phyloP scores from a whole-genome alignment of 192 early-diverging fungal species.

The Jimgerdemannia lactiflua region DNA sequence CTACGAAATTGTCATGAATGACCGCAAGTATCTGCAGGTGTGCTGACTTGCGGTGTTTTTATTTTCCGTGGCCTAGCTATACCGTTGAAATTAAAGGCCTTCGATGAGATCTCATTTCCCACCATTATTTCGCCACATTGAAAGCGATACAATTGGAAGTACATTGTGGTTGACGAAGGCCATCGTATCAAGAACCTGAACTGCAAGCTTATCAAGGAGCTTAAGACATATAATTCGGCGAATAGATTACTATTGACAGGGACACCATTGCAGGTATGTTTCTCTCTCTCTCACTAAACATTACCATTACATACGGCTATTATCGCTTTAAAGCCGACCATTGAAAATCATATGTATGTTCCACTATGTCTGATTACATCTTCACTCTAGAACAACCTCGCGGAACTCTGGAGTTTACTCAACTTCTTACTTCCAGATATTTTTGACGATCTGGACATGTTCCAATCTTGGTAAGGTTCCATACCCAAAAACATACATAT shows the following conservation, averaged over 20 bases:
- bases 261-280: conserved; percentile 79
- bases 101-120: not conserved
- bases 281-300: not conserved
- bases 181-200: conserved; percentile 97
- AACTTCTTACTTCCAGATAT: conserved; percentile 97
- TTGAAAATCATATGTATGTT: not conserved
- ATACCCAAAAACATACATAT: no score
- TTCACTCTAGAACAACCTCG: conserved; percentile 74
- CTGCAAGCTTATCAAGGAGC: conserved; percentile 82
- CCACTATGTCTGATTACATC: not conserved
- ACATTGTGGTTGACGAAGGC: conserved; percentile 94
- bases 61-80: no score
- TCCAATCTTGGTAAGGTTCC: conserved; percentile 69
- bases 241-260: conserved; percentile 90
- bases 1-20: conserved; percentile 88
- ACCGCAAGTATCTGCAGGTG: conserved; percentile 65
- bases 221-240: conserved; percentile 81
- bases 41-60: no score
- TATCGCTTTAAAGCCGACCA: no score
- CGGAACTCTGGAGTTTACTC: conserved; percentile 93
- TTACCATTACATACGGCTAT: not conserved
- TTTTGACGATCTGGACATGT: conserved; percentile 84
- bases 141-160: conserved; percentile 74
- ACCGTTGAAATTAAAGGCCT: no score
- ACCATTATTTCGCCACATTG: conserved; percentile 10